Percentiles rank a stretch among this genome's conserved stretches.
These are phyloP conservation scores for Polygonum aviculare DNA, from an alignment of 148 eudicot species.

Conservation along the genomic window DNA sequence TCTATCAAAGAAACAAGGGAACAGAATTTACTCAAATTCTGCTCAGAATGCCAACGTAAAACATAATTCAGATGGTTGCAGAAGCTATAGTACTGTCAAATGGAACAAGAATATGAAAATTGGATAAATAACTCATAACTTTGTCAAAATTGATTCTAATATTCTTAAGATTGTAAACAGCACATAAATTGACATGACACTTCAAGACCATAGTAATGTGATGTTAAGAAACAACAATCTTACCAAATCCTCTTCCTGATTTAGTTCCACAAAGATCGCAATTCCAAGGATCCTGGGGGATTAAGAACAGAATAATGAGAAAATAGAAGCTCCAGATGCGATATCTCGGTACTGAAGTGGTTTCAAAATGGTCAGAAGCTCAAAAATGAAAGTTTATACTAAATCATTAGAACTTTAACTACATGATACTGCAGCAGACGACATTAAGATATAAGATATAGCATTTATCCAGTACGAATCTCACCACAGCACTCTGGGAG, in stretches of 20 bases:
- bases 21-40: neutral
- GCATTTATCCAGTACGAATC: neutral
- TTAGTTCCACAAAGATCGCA: conserved; percentile 35
- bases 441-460: no score
- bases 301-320: neutral
- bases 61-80: conserved; percentile 1
- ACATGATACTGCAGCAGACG: neutral
- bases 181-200: neutral
- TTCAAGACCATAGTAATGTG: neutral
- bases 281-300: conserved; percentile 25
- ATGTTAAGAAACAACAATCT: conserved; percentile 14
- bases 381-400: neutral
- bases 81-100: neutral
- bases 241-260: conserved; percentile 47
- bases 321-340: neutral
- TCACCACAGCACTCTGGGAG: conserved; percentile 26
- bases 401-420: neutral
- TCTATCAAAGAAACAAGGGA: conserved; percentile 18
- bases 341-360: neutral
- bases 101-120: conserved; percentile 8
- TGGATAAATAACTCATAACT: neutral
- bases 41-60: neutral
- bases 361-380: neutral
- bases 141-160: neutral
- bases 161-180: neutral